Evolutionary conservation across 176 grass and related monocot species (phyloP).

Genomic region (Pontederia crassipes): DNA sequence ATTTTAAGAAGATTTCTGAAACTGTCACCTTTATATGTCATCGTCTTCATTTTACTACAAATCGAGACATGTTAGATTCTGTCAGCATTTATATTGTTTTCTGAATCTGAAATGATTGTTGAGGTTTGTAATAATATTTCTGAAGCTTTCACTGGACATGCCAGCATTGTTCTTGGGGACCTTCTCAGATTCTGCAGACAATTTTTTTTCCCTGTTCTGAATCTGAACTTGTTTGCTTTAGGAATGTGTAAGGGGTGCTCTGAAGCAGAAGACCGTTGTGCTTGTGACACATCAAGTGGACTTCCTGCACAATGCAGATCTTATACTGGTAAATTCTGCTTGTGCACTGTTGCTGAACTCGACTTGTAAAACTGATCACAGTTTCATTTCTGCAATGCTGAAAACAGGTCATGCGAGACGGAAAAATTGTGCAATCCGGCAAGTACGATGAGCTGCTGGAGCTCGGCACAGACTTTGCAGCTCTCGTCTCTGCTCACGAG

Average conservation of each 20-base stretch:
- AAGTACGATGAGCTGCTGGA: constrained; percentile 66
- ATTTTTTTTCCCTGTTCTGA: too few species aligned
- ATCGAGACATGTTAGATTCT: too few species aligned
- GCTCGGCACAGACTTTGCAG: constrained; percentile 47
- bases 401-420: constrained; percentile 76
- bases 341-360: background rate
- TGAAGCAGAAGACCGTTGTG: constrained; percentile 75
- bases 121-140: too few species aligned
- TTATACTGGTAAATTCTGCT: constrained; percentile 52
- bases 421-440: constrained; percentile 60
- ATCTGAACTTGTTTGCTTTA: constrained; percentile 16
- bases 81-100: too few species aligned
- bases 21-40: too few species aligned
- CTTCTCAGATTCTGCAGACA: too few species aligned
- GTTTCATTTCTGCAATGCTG: background rate
- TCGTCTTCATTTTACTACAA: too few species aligned
- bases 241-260: constrained; percentile 75
- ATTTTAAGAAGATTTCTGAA: too few species aligned
- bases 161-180: too few species aligned
- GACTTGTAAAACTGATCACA: background rate
- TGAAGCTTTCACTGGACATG: too few species aligned
- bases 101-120: too few species aligned
- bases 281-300: constrained; percentile 99
- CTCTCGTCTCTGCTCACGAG: constrained; percentile 71
- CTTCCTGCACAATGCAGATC: constrained; percentile 89